Evolutionary conservation across 2,329 filamentous ascomycete species (phyloP).

Genomic region (Penicillium sp.): DNA sequence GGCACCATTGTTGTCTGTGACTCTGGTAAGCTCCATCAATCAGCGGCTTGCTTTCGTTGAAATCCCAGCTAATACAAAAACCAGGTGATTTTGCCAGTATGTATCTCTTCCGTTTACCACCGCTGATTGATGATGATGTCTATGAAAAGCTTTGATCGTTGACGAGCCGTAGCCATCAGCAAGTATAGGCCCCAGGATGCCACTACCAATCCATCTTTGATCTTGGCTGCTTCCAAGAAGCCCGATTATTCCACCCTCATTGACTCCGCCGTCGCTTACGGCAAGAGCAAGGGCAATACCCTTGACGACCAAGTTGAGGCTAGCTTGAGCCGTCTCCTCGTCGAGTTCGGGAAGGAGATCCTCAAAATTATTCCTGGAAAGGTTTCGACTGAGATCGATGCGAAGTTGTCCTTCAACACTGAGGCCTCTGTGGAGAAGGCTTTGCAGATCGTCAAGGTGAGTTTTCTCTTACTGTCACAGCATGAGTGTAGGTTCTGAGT

Average conservation of each 20-base stretch:
- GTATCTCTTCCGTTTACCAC: conserved; percentile 48
- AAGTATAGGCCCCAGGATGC: conserved; percentile 99
- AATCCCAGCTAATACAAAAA: conserved; percentile 32
- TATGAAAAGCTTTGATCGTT: conserved; percentile 7
- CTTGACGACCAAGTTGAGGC: conserved; percentile 84
- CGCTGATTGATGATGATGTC: conserved; percentile 2
- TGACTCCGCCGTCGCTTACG: conserved; percentile 80
- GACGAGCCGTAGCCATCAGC: conserved; percentile 72
- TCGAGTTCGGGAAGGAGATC: conserved; percentile 98
- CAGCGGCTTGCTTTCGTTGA: conserved; percentile 4
- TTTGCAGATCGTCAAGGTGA: conserved; percentile 91
- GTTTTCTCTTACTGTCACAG: too few relatives aligned
- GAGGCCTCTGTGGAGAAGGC: conserved; percentile 93
- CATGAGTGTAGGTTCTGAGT: too few relatives aligned
- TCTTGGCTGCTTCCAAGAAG: conserved; percentile 98
- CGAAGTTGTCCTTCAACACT: conserved; percentile 92
- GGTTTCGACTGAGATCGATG: conserved; percentile 98
- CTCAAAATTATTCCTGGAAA: conserved; percentile 96
- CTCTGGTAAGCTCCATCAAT: conserved; percentile 69
- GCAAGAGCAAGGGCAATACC: conserved; percentile 72
- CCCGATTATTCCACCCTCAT: conserved; percentile 92
- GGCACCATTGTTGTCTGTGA: conserved; percentile 98
- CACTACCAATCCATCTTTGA: conserved; percentile 98
- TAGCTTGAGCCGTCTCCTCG: conserved; percentile 89
- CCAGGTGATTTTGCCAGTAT: conserved; percentile 77